phyloP scores from a whole-genome alignment of 371 early-diverging fungal species.

The Coemansia sp. region DNA sequence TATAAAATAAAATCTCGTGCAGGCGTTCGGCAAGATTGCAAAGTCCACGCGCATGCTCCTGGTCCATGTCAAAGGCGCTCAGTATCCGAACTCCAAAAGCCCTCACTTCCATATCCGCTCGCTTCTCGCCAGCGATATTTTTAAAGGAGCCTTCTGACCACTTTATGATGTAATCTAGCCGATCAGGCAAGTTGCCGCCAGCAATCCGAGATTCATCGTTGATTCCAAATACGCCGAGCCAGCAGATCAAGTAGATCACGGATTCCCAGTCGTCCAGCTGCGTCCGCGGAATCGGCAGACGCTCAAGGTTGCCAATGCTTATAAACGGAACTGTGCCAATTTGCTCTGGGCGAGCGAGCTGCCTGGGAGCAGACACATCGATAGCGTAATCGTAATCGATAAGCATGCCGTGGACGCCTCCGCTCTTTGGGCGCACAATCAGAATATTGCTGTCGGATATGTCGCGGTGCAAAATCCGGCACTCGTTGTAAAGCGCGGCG shows the following conservation, averaged over 20 bases:
- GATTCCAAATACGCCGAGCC: background rate
- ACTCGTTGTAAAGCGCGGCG: slow-evolving; percentile 1
- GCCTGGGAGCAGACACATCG: background rate
- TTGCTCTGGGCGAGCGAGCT: background rate
- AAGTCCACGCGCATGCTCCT: too few relatives aligned
- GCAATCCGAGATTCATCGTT: too few relatives aligned
- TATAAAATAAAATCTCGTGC: too few relatives aligned
- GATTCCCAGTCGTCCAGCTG: slow-evolving; percentile 27
- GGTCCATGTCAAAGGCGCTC: too few relatives aligned
- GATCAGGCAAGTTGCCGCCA: too few relatives aligned
- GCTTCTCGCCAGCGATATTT: too few relatives aligned
- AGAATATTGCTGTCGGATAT: slow-evolving; percentile 33
- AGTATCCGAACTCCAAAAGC: too few relatives aligned
- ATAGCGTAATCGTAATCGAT: slow-evolving; percentile 30
- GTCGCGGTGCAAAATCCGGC: slow-evolving; percentile 24
- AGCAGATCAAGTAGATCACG: slow-evolving; percentile 16
- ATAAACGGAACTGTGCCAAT: slow-evolving; percentile 21
- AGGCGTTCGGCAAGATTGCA: too few relatives aligned
- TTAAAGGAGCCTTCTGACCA: too few relatives aligned
- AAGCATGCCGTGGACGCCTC: slow-evolving; percentile 8
- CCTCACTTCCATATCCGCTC: too few relatives aligned
- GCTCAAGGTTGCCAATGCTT: slow-evolving; percentile 17
- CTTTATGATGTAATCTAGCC: too few relatives aligned
- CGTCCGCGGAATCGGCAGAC: slow-evolving; percentile 3
- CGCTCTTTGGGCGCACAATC: slow-evolving; percentile 3